Percentiles rank a stretch among this genome's conserved stretches.
phyloP scores from a whole-genome alignment of 371 early-diverging fungal species.

The Dipsacomyces acuminosporus region DNA sequence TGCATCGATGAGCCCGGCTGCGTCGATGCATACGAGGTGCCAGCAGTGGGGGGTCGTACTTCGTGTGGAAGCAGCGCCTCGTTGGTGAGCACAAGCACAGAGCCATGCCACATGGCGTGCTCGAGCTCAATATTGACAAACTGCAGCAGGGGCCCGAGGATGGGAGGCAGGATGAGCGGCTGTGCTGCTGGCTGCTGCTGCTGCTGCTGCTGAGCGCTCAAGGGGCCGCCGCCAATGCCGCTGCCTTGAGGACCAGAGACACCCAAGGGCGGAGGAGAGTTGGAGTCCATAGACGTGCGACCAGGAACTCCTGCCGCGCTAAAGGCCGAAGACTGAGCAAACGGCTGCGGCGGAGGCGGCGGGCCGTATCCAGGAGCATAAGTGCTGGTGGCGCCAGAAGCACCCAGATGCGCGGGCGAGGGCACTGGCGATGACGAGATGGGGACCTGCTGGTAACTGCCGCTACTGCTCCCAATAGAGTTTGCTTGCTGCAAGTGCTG shows the following conservation, averaged over 20 bases:
- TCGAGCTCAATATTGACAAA: slow-evolving; percentile 49
- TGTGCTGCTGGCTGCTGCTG: slow-evolving; percentile 6
- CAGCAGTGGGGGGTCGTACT: slow-evolving; percentile 28
- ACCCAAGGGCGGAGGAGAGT: not conserved
- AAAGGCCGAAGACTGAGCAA: not conserved
- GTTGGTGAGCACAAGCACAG: slow-evolving; percentile 52
- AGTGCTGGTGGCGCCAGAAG: slow-evolving; percentile 1
- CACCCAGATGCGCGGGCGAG: not conserved
- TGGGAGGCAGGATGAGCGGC: slow-evolving; percentile 19
- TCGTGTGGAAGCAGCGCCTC: slow-evolving; percentile 36
- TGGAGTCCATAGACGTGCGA: not conserved
- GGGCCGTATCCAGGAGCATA: slow-evolving; percentile 44
- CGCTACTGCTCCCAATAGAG: no score
- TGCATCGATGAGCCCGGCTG: slow-evolving; percentile 23
- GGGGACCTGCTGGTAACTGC: no score
- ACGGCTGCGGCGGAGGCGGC: slow-evolving; percentile 5
- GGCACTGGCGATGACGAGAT: no score
- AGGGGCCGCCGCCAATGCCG: slow-evolving; percentile 4
- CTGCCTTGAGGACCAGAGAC: not conserved
- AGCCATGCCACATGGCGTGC: slow-evolving; percentile 50
- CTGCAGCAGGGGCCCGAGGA: slow-evolving; percentile 47
- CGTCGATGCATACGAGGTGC: slow-evolving; percentile 11
- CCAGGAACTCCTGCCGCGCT: not conserved
- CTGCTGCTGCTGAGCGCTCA: slow-evolving; percentile 10
- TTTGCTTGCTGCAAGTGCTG: slow-evolving; percentile 6